These are phyloP conservation scores for Podospora pseudocomata DNA, from an alignment of 495 filamentous ascomycete genomes.

Conservation along the genomic window DNA sequence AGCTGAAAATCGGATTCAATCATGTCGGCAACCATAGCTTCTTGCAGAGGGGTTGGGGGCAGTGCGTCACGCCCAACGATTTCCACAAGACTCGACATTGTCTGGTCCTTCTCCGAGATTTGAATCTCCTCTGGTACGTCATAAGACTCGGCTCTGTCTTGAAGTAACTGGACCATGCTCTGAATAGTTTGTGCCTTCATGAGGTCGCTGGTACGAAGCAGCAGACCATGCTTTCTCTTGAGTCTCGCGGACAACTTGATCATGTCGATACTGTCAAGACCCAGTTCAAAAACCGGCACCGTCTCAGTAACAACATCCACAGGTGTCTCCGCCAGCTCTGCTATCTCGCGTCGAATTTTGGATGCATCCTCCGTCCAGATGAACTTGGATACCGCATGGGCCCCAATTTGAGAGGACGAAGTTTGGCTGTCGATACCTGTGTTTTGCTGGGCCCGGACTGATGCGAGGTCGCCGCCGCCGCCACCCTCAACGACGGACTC, in stretches of 20 bases:
- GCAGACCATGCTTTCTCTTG: constrained; percentile 50
- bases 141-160: neutral
- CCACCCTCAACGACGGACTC: neutral
- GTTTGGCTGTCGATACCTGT: neutral
- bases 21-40: constrained; percentile 77
- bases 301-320: constrained; percentile 46
- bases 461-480: too few species aligned
- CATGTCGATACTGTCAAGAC: constrained; percentile 66
- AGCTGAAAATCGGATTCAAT: constrained; percentile 57
- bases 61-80: constrained; percentile 24
- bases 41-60: constrained; percentile 71
- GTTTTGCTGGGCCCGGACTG: neutral
- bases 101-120: constrained; percentile 39
- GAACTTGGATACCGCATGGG: constrained; percentile 30
- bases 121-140: neutral
- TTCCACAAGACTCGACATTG: constrained; percentile 29
- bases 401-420: neutral
- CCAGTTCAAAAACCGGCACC: constrained; percentile 60
- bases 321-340: constrained; percentile 53
- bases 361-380: constrained; percentile 51
- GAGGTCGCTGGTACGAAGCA: constrained; percentile 61
- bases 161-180: constrained; percentile 5
- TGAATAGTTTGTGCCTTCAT: constrained; percentile 65
- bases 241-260: constrained; percentile 66
- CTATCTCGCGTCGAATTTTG: constrained; percentile 56